A percentile compares a stretch with the other conserved stretches of the same genome.
Conservation (phyloP, 1,284 basidiomycete species). For the Irpex lacteus region DNA sequence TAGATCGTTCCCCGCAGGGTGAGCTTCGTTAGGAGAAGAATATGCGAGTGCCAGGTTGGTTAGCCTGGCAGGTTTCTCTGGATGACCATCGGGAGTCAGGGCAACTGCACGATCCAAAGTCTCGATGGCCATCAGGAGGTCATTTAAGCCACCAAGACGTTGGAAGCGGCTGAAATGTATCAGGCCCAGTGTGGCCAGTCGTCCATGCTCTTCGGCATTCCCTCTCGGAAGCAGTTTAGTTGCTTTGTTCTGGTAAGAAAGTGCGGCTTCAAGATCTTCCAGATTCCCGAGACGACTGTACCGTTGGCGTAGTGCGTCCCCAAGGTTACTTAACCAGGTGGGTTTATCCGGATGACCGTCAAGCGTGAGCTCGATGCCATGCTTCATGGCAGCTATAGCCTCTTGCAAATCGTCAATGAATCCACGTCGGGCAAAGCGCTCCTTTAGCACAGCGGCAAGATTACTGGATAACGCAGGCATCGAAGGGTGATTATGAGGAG, state of each 20-base stretch:
- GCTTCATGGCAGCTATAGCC: neutral
- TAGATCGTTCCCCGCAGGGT: neutral
- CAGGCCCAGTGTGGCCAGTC: neutral
- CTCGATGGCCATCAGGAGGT: neutral
- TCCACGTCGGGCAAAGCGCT: neutral
- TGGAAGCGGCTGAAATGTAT: neutral
- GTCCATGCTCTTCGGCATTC: neutral
- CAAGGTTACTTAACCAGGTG: neutral
- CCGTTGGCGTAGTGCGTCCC: neutral
- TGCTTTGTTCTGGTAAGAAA: neutral
- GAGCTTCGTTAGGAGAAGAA: neutral
- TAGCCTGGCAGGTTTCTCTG: neutral
- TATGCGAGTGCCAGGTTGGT: neutral
- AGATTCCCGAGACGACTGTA: neutral
- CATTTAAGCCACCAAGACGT: neutral
- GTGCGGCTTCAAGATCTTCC: neutral
- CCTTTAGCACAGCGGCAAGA: neutral
- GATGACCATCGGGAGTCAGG: neutral
- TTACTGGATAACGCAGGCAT: neutral
- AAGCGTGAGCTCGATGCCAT: neutral
- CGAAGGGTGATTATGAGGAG: neutral
- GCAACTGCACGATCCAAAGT: neutral
- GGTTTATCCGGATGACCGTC: neutral
- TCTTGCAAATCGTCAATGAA: neutral
- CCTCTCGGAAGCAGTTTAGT: neutral